phyloP scores from a whole-genome alignment of 73 alveolate species.

The Paramecium bursaria region DNA sequence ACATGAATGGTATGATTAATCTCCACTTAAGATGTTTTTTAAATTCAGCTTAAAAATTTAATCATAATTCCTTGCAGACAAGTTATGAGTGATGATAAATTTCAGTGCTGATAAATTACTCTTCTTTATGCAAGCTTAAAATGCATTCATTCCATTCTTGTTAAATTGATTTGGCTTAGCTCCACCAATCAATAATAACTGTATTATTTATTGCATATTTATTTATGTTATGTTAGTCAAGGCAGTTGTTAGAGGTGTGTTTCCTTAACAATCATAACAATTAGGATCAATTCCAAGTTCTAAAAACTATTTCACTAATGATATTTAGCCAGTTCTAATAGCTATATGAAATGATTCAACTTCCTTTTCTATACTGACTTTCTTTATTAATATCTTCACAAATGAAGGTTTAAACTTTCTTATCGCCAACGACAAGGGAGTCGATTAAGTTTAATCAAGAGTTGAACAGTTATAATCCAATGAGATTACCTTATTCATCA shows the following conservation, averaged over 20 bases:
- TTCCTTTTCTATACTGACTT: neutral
- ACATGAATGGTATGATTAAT: slow-evolving; percentile 37
- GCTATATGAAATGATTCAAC: slow-evolving; percentile 50
- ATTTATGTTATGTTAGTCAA: slow-evolving; percentile 11
- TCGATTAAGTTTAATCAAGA: neutral
- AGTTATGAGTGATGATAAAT: slow-evolving; percentile 3
- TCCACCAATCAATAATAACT: slow-evolving; percentile 1
- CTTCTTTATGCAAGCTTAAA: slow-evolving; percentile 19
- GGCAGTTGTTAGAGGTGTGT: slow-evolving; percentile 31
- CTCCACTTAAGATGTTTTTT: slow-evolving; percentile 13
- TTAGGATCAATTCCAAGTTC: slow-evolving; percentile 38
- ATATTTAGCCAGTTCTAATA: slow-evolving; percentile 18
- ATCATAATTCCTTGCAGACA: neutral
- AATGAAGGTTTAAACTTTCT: slow-evolving; percentile 6
- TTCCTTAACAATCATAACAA: slow-evolving; percentile 2
- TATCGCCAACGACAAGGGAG: slow-evolving; percentile 37
- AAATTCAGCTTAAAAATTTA: slow-evolving; percentile 18
- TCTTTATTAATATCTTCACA: slow-evolving; percentile 3
- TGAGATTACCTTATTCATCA: slow-evolving; percentile 11
- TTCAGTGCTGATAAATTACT: slow-evolving; percentile 33
- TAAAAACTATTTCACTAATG: slow-evolving; percentile 30
- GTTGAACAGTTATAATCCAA: neutral
- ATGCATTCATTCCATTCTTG: neutral
- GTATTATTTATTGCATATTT: slow-evolving; percentile 31
- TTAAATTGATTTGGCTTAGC: slow-evolving; percentile 36